Conservation (phyloP, 2,329 filamentous ascomycete genomes). For the Clonostachys sp. region DNA sequence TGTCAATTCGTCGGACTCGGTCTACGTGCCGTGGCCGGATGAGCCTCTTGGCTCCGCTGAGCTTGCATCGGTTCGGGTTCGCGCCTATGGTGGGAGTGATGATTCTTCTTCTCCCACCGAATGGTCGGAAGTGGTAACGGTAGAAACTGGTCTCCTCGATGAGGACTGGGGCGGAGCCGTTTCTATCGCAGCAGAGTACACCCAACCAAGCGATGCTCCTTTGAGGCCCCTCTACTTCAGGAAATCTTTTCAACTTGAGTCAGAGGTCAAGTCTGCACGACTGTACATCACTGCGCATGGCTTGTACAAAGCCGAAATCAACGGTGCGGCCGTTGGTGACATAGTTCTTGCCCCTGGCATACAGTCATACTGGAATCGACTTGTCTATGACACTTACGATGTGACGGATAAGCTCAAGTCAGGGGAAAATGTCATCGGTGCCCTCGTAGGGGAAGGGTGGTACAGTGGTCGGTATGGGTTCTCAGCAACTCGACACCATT, state of each 20-base stretch:
- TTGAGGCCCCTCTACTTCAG: slow-evolving; percentile 25
- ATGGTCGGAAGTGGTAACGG: slow-evolving; percentile 19
- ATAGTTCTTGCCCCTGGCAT: slow-evolving; percentile 44
- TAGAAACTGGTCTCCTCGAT: slow-evolving; percentile 26
- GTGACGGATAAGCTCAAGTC: slow-evolving; percentile 32
- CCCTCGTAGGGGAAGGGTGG: slow-evolving; percentile 45
- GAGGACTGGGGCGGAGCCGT: slow-evolving; percentile 20
- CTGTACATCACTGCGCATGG: slow-evolving; percentile 42
- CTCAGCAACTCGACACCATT: slow-evolving; percentile 18
- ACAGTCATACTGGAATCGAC: slow-evolving; percentile 42
- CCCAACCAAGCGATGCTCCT: slow-evolving; percentile 14
- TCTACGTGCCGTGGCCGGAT: slow-evolving; percentile 39
- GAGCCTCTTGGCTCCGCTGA: slow-evolving; percentile 20
- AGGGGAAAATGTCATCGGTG: slow-evolving; percentile 26
- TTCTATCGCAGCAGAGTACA: slow-evolving; percentile 19
- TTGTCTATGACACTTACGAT: slow-evolving; percentile 50
- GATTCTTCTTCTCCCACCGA: slow-evolving; percentile 6
- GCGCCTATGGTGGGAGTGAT: slow-evolving; percentile 18
- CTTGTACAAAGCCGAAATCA: slow-evolving; percentile 40
- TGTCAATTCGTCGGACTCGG: slow-evolving; percentile 26
- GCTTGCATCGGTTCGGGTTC: slow-evolving; percentile 23
- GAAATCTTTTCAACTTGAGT: slow-evolving; percentile 20
- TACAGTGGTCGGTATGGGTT: slow-evolving; percentile 30
- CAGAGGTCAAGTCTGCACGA: slow-evolving; percentile 23
- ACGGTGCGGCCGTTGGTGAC: slow-evolving; percentile 33